Base-by-base conservation (phyloP, 805 yeast species). In the Metschnikowia arizonensis region DNA sequence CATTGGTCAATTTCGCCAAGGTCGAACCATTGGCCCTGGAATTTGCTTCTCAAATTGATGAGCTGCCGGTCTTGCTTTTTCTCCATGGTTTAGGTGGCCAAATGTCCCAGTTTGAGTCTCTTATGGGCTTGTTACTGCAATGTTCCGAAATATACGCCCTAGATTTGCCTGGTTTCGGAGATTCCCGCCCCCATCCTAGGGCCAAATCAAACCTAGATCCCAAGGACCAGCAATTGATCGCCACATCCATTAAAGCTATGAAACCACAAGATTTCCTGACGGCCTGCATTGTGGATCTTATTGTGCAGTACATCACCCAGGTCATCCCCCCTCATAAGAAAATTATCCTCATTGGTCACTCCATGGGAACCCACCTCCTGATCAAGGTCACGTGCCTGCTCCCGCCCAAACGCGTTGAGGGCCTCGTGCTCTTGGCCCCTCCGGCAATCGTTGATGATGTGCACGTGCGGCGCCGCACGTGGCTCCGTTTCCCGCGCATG, bases 41-140 rank as follows among this genome's bases (percentile, higher is more conserved):
- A 24, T 48, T 67, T 41, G 55, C 59, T 42, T 51, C 55, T 9
- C 72, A 73, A 46, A 63, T 79, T 31, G 62, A 71, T 19, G 68
- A 68, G 11, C 58, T 80, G 33, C 95, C 95, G 0, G 66, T 82
- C 2, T 62, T 85, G 5, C 64, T 88, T 2, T 78, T 88, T 46
- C 59, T 90, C 15, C 97, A 89, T 66, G 98, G 98, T 0, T 63
- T 91, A 17, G 98, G 97, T 1, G 98, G 98, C 2, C 91, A 83
- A 55, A 69, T 86, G 59, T 79, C 88, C 18, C 97, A 89, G 61
- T 90, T 90, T 61, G 93, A 86, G 56, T 81, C 83, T 1, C 65
- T 87, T 31, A 64, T 87, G 60, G 82, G 80, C 23, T 69, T 79
- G 42, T 77, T 86, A 52, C 67, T 83, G 28, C 81, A 78, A 52